phyloP scores from a whole-genome alignment of 176 grass and related monocot species.

The Ananas comosus region DNA sequence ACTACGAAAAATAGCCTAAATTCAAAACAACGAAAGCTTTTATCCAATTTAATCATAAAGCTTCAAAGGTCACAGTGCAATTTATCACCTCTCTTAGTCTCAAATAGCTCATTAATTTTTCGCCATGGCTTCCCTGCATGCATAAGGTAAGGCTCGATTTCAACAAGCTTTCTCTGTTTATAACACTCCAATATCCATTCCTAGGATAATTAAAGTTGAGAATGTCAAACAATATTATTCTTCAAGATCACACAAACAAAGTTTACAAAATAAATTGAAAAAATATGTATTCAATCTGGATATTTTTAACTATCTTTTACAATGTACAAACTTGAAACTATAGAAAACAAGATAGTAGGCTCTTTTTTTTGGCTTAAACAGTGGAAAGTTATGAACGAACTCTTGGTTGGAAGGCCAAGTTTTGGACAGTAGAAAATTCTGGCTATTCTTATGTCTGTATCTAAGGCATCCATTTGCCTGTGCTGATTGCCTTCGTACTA shows the following conservation, averaged over 20 bases:
- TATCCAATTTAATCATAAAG: not conserved
- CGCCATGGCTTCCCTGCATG: constrained; percentile 92
- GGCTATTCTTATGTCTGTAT: too few relatives aligned
- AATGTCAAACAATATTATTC: constrained; percentile 3
- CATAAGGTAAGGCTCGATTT: constrained; percentile 91
- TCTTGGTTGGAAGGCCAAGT: too few relatives aligned
- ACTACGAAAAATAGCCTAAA: not conserved
- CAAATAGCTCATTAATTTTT: constrained; percentile 35
- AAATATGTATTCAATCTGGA: not conserved
- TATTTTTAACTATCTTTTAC: not conserved
- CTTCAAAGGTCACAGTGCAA: not conserved
- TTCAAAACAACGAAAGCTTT: not conserved
- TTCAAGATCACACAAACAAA: not conserved
- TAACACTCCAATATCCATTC: constrained; percentile 81
- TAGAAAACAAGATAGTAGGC: too few relatives aligned
- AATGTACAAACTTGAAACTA: too few relatives aligned
- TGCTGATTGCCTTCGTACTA: too few relatives aligned
- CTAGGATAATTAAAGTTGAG: constrained; percentile 25
- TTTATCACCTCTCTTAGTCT: constrained; percentile 46
- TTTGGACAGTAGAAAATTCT: too few relatives aligned
- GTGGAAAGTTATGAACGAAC: too few relatives aligned
- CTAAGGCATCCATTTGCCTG: too few relatives aligned
- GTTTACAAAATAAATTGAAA: constrained; percentile 2
- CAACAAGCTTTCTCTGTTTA: constrained; percentile 61
- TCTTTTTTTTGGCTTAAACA: too few relatives aligned